Percentiles rank a stretch among this genome's conserved stretches.
phyloP scores from a whole-genome alignment of 129 eudicot genomes.

The Artemisia argyi region DNA sequence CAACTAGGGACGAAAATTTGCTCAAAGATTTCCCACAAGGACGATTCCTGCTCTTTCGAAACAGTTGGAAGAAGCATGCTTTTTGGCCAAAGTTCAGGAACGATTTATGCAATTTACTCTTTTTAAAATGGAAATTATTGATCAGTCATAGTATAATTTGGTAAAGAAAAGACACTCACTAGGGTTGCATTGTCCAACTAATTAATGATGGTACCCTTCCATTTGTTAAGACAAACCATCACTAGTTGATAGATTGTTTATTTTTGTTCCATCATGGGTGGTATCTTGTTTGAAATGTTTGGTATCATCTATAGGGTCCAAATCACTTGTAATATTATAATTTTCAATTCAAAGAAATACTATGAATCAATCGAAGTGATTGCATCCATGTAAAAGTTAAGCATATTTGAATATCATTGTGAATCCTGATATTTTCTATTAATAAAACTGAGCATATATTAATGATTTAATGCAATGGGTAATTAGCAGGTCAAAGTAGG shows the following conservation, averaged over 20 bases:
- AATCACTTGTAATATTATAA: conserved; percentile 2
- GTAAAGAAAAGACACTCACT: conserved; percentile 19
- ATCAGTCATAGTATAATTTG: neutral
- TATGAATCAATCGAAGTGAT: neutral
- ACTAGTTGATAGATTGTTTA: neutral
- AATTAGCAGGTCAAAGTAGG: no score
- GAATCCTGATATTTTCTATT: no score
- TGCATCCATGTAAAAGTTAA: no score
- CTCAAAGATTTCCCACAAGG: no score
- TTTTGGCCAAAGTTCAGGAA: no score
- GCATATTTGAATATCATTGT: no score
- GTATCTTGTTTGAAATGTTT: conserved; percentile 26
- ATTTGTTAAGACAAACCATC: conserved; percentile 25
- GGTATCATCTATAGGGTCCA: conserved; percentile 7
- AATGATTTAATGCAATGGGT: no score
- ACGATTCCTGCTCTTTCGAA: no score
- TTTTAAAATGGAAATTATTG: neutral
- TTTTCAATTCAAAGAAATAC: neutral
- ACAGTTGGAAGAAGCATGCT: no score
- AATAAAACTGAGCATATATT: no score
- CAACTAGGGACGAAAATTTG: no score
- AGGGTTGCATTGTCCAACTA: conserved; percentile 14
- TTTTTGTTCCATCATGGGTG: conserved; percentile 8
- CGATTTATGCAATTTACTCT: no score
- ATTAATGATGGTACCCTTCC: conserved; percentile 30